Base-by-base conservation (phyloP, 306 rosid species). In the Acmispon strigosus region DNA sequence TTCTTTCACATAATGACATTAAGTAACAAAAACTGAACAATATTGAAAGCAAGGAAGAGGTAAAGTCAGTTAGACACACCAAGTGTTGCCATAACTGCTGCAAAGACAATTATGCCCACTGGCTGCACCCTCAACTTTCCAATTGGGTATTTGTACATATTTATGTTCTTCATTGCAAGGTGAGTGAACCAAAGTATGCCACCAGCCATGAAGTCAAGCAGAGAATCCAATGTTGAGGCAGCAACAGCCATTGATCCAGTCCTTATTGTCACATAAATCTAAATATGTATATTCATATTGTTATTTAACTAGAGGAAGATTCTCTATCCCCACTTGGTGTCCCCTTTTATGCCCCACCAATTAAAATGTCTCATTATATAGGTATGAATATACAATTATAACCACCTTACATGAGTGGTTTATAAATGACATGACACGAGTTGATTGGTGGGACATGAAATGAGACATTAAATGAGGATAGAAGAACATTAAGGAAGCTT, bases 181-280 rank as follows among this genome's bases (percentile, higher is more conserved):
- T 94, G 99, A 42, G 96, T 87, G 74, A 86, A 94, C 97, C 97
- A 91, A 15, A 94, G 99, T 73, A 94, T 89, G 6, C 96, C 97
- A 72, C 97, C 99, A 19, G 99, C 96, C 96, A 87, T 79, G 20
- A 90, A 85, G 81, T 90, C 96, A 32, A 90, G 90, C 69, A 94
- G 78, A 62, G 96, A 90, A 67, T 90, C 96, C 19, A 90, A 74
- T 5, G 93, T 90, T 56, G 96, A 90, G 19, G 96, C 96, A 0
- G 96, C 96, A 67, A 90, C 84, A 43, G 96, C 93, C 59, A 90
- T 62, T 10, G 96, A 90, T 34, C 92, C 92, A 80, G 86, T 87
- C 84, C 75, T 74, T 32, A 84, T 7, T 1, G 91, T 90, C 3
- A 90, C 96, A 84, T 82, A 90, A 16, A 83, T 52, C 96, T 90